Evolutionary conservation across 169 alveolate species (phyloP).

Genomic region (Prorocentrum cordatum): DNA sequence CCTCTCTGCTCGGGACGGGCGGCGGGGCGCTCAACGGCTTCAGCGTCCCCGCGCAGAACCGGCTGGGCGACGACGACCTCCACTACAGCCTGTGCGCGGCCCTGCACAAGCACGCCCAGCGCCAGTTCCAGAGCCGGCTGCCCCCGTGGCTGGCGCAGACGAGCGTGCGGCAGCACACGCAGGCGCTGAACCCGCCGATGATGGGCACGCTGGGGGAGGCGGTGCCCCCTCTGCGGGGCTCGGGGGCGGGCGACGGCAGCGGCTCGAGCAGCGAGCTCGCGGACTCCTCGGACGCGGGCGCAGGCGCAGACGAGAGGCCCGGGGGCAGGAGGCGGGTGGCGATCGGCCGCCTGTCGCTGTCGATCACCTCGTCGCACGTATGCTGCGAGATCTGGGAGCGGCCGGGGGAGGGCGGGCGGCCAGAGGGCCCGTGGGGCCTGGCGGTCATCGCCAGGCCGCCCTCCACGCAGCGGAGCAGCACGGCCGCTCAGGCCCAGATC

Average conservation of each 20-base stretch:
- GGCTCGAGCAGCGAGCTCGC: no score
- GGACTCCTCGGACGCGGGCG: no score
- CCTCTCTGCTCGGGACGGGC: no score
- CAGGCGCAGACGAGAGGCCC: no score
- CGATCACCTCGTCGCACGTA: conserved; percentile 7
- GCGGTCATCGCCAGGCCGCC: background rate
- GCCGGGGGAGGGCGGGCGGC: background rate
- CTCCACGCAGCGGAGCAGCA: no score
- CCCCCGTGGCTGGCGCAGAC: conserved; percentile 43
- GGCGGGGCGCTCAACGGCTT: background rate
- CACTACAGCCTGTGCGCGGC: conserved; percentile 34
- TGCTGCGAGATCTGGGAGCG: conserved; percentile 58
- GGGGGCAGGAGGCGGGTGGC: no score
- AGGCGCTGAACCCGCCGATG: conserved; percentile 7
- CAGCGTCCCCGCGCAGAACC: background rate
- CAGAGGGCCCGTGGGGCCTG: background rate
- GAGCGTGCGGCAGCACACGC: background rate
- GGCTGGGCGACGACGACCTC: conserved; percentile 13
- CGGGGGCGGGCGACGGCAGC: no score
- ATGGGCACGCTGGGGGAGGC: no score
- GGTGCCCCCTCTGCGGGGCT: no score
- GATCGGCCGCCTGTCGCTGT: background rate
- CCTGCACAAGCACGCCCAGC: conserved; percentile 45
- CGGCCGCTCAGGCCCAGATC: background rate
- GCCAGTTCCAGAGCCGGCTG: conserved; percentile 48